A percentile compares a stretch with the other conserved stretches of the same genome.
Conservation (phyloP, 805 yeast species). For the Yarrowia sp. region DNA sequence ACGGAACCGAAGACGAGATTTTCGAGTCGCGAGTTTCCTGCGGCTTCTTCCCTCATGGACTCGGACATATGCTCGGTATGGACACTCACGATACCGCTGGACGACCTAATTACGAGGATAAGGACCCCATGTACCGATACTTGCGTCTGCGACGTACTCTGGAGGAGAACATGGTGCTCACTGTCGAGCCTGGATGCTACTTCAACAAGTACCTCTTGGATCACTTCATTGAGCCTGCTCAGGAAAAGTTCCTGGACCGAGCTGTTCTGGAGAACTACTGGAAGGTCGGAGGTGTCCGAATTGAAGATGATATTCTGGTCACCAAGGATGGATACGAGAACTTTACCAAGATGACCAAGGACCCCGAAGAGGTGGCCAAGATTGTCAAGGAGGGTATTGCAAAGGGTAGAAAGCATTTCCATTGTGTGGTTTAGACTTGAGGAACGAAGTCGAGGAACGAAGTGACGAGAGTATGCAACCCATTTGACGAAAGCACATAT, state of each 20-base stretch:
- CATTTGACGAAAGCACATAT: no score
- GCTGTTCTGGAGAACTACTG: constrained; percentile 72
- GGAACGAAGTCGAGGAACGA: no score
- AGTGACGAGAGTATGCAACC: no score
- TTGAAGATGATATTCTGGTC: constrained; percentile 87
- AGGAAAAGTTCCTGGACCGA: constrained; percentile 59
- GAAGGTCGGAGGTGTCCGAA: constrained; percentile 95
- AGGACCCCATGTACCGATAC: constrained; percentile 70
- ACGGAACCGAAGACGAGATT: constrained; percentile 60
- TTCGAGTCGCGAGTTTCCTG: constrained; percentile 67
- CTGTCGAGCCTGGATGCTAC: constrained; percentile 94
- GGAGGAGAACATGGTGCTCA: constrained; percentile 75
- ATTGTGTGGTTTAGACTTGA: constrained; percentile 44
- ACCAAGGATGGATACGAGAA: constrained; percentile 76
- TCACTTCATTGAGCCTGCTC: constrained; percentile 48
- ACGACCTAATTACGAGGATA: constrained; percentile 76
- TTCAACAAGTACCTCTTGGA: constrained; percentile 80
- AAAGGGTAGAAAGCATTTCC: constrained; percentile 64
- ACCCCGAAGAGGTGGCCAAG: constrained; percentile 74
- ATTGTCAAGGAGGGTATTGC: constrained; percentile 68
- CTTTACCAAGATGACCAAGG: constrained; percentile 78
- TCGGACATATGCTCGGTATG: constrained; percentile 91
- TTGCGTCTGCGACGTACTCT: constrained; percentile 77
- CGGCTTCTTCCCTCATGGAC: constrained; percentile 90
- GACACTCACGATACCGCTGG: constrained; percentile 98